Percentiles rank a stretch among this genome's conserved stretches.
Conservation (phyloP, 1,284 basidiomycete genomes). For the Peniophora sp. region DNA sequence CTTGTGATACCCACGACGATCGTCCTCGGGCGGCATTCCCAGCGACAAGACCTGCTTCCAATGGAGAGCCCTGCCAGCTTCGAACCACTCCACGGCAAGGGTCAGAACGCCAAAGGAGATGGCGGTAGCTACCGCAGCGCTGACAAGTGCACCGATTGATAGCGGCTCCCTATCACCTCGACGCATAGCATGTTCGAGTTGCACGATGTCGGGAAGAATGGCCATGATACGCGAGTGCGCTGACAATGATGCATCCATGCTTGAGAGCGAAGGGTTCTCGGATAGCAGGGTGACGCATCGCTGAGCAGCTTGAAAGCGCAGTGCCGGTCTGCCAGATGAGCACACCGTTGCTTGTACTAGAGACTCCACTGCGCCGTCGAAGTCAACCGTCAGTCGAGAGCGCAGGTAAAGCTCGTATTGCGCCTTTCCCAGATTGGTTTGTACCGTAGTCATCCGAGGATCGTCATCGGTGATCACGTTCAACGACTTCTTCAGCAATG, state of each 20-base stretch:
- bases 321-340: too few species aligned
- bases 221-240: conserved; percentile 13
- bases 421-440: too few species aligned
- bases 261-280: too few species aligned
- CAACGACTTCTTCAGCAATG: too few species aligned
- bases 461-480: too few species aligned
- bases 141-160: background rate
- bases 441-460: too few species aligned
- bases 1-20: conserved; percentile 5
- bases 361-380: background rate
- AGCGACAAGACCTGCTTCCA: conserved; percentile 15
- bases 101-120: background rate
- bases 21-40: conserved; percentile 13
- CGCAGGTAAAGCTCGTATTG: too few species aligned
- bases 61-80: conserved; percentile 15
- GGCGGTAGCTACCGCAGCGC: conserved; percentile 7
- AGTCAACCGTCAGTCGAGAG: too few species aligned
- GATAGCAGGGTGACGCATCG: too few species aligned
- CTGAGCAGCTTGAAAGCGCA: too few species aligned
- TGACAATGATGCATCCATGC: background rate
- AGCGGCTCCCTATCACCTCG: background rate
- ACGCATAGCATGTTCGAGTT: background rate
- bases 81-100: conserved; percentile 16
- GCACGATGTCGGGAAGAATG: background rate
- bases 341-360: too few species aligned